phyloP scores from a whole-genome alignment of 345 rosid genomes.

The Salix caprea region DNA sequence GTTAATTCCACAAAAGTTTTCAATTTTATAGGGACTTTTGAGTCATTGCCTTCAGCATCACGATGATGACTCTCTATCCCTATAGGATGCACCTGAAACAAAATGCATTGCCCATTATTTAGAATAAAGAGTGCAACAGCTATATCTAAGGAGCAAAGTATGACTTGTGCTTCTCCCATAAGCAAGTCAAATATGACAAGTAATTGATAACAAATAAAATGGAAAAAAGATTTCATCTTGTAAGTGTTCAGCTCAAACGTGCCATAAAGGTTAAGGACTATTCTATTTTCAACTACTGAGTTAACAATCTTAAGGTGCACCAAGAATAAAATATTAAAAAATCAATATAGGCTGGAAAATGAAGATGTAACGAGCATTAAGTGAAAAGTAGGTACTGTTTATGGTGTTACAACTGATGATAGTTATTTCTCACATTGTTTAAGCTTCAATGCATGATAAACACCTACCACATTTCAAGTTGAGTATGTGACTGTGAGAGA shows the following conservation, averaged over 20 bases:
- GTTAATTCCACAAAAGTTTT: constrained; percentile 69
- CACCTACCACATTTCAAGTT: neutral
- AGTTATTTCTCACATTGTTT: no score
- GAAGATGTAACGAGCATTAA: neutral
- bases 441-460: neutral
- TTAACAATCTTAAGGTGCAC: neutral
- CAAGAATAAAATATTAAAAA: neutral
- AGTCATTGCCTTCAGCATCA: constrained; percentile 19
- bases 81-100: constrained; percentile 52
- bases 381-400: neutral
- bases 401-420: no score
- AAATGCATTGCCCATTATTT: neutral
- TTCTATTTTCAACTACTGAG: neutral
- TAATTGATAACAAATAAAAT: neutral
- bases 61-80: constrained; percentile 33
- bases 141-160: neutral
- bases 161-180: neutral
- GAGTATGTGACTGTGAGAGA: neutral
- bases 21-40: constrained; percentile 49
- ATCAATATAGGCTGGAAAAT: neutral
- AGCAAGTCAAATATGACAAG: neutral
- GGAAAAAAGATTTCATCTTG: neutral
- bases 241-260: neutral
- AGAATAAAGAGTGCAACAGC: no score
- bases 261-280: neutral